phyloP scores from a whole-genome alignment of 306 rosid species.

The Pyrus communis region DNA sequence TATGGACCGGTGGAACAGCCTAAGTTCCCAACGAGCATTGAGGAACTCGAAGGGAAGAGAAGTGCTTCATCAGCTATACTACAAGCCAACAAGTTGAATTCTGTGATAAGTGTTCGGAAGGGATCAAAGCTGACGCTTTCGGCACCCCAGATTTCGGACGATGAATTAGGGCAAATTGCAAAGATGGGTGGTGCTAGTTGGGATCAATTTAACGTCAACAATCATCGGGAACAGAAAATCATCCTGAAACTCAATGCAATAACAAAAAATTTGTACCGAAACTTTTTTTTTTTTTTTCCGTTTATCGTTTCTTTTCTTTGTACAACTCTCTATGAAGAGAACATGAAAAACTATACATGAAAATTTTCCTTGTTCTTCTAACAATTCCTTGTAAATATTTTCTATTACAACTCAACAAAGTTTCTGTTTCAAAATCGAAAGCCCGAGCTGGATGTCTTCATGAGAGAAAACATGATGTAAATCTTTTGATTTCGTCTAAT shows the following conservation, averaged over 20 bases:
- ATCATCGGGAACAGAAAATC: neutral
- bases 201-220: neutral
- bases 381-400: neutral
- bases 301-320: neutral
- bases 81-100: slow-evolving; percentile 85
- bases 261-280: neutral
- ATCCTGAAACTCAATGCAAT: neutral
- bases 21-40: slow-evolving; percentile 65
- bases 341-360: slow-evolving; percentile 4
- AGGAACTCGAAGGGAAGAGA: slow-evolving; percentile 90
- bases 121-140: slow-evolving; percentile 88
- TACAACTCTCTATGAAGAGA: slow-evolving; percentile 9
- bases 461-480: neutral
- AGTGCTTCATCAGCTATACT: slow-evolving; percentile 86
- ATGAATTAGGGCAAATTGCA: slow-evolving; percentile 87
- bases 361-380: neutral
- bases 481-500: neutral
- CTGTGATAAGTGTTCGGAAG: slow-evolving; percentile 79
- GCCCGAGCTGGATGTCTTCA: slow-evolving; percentile 5
- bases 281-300: neutral
- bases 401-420: neutral
- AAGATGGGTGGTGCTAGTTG: slow-evolving; percentile 72
- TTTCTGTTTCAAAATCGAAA: neutral
- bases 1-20: slow-evolving; percentile 64
- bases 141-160: slow-evolving; percentile 86